These are phyloP conservation scores for Cucurbita ficifolia DNA, from an alignment of 306 rosid genomes.

Conservation along the genomic window DNA sequence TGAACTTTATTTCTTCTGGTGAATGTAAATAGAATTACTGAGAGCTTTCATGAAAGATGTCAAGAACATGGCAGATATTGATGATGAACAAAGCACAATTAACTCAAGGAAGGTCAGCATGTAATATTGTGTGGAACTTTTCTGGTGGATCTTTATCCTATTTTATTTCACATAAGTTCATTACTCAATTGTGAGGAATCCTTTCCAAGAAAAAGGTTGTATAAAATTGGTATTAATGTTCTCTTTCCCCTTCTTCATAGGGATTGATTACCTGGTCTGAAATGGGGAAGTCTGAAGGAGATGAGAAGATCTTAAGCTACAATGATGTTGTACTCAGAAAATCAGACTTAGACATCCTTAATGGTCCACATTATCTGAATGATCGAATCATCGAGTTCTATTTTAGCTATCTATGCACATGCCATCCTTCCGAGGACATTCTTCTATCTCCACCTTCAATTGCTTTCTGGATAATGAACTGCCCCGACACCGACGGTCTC, in stretches of 20 bases:
- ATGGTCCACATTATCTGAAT: constrained; percentile 56
- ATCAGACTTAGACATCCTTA: constrained; percentile 63
- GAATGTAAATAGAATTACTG: not conserved
- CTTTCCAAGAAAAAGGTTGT: not conserved
- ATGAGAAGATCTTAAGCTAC: constrained; percentile 70
- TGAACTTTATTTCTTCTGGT: not conserved
- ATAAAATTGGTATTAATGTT: not conserved
- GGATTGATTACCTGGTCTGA: not conserved
- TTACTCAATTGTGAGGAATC: not conserved
- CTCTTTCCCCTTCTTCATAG: not conserved
- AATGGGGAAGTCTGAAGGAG: constrained; percentile 20
- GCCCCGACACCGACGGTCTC: constrained; percentile 31
- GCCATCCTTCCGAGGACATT: constrained; percentile 29
- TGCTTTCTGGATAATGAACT: constrained; percentile 68
- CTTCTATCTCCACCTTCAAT: constrained; percentile 72
- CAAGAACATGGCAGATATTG: not conserved
- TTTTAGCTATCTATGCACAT: constrained; percentile 50
- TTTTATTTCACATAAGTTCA: not conserved
- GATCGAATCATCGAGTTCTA: constrained; percentile 77
- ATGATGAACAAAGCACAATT: not conserved
- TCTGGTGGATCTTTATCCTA: not conserved
- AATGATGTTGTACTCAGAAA: constrained; percentile 74
- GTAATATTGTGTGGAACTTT: not conserved
- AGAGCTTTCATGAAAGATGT: not conserved
- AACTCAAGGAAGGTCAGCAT: not conserved